Conservation (phyloP, 768 basidiomycete species). For the Boletus tomentosulus region DNA sequence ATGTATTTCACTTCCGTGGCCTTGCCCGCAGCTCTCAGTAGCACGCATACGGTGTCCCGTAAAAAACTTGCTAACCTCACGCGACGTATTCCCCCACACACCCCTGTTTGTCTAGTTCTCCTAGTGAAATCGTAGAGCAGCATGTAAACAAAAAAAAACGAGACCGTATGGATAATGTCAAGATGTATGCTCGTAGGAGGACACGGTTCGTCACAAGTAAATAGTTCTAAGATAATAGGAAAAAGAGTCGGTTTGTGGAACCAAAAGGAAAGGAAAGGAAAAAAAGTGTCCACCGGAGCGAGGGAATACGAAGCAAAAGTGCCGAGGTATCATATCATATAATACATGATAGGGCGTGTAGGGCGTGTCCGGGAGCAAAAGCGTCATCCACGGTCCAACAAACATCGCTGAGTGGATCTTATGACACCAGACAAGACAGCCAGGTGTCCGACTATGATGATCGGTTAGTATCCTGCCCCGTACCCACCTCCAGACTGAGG, state of each 20-base stretch:
- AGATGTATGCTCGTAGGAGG: neutral
- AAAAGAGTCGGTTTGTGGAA: neutral
- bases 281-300: conserved; percentile 8
- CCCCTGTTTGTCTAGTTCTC: too few relatives aligned
- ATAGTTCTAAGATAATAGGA: conserved; percentile 10
- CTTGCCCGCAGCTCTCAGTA: too few relatives aligned
- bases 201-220: neutral
- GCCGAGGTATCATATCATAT: conserved; percentile 7
- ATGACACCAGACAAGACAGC: neutral
- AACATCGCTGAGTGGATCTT: conserved; percentile 3
- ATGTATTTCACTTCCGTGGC: too few relatives aligned
- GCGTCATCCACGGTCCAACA: conserved; percentile 7
- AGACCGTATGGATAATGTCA: neutral
- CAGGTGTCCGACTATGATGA: conserved; percentile 1
- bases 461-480: conserved; percentile 11
- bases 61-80: too few relatives aligned
- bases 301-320: conserved; percentile 3
- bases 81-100: too few relatives aligned
- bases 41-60: too few relatives aligned
- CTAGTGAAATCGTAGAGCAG: neutral
- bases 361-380: neutral
- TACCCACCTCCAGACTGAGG: conserved; percentile 39
- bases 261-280: neutral
- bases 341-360: neutral
- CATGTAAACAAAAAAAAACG: neutral